A percentile compares a stretch with the other conserved stretches of the same genome.
phyloP scores from a whole-genome alignment of 1,139 yeast species.

The Zygoascus hellenicus region DNA sequence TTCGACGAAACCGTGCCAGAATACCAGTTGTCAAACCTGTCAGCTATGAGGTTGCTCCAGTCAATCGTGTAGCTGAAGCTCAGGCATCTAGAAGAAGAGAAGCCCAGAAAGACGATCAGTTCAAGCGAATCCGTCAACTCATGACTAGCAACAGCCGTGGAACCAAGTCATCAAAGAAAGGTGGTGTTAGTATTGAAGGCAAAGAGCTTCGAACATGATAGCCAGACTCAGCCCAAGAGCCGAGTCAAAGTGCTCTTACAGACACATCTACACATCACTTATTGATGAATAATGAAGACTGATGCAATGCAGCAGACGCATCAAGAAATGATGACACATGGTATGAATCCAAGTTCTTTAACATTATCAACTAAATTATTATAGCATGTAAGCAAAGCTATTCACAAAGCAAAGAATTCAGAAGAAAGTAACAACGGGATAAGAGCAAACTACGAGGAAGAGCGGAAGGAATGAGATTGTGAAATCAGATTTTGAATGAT shows the following conservation, averaged over 20 bases:
- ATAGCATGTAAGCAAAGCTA: not conserved
- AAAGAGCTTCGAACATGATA: conserved; percentile 15
- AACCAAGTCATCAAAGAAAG: conserved; percentile 47
- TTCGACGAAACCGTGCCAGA: conserved; percentile 81
- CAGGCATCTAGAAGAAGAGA: conserved; percentile 34
- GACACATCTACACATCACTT: not conserved
- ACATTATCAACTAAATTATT: not conserved
- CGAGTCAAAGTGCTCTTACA: not conserved
- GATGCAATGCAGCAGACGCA: not conserved
- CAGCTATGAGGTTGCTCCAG: conserved; percentile 89
- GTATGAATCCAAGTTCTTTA: not conserved
- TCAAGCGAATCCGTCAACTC: conserved; percentile 61
- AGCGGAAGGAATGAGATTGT: not conserved
- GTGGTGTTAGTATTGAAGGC: conserved; percentile 79
- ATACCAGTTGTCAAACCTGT: conserved; percentile 86
- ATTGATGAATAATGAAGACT: not conserved
- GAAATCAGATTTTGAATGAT: conserved; percentile 8
- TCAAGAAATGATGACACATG: not conserved
- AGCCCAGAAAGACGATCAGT: conserved; percentile 50
- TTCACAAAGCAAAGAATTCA: not conserved
- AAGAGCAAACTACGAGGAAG: not conserved
- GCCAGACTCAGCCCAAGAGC: too few species aligned
- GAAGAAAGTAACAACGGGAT: not conserved
- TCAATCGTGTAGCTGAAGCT: conserved; percentile 44
- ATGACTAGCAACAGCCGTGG: conserved; percentile 43